Conservation (phyloP, 257 asterid species). For the Agastache rugosa region DNA sequence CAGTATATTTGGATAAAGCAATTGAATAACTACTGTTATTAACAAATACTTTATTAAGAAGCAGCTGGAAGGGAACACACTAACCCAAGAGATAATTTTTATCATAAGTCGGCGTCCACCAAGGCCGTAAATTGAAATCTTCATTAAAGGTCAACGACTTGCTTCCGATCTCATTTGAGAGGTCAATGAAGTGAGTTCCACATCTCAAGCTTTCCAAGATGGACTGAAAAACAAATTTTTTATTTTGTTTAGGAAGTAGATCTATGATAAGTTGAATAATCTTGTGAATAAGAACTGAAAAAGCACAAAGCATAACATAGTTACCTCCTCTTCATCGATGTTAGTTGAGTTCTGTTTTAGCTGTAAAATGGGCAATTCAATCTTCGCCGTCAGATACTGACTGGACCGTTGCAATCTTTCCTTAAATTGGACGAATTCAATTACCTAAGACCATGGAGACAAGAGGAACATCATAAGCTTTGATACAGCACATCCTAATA, state of each 20-base stretch:
- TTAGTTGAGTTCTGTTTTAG: slow-evolving; percentile 76
- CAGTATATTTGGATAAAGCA: slow-evolving; percentile 17
- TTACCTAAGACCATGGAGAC: slow-evolving; percentile 55
- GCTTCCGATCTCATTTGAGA: slow-evolving; percentile 73
- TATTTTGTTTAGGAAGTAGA: slow-evolving; percentile 19
- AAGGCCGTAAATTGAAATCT: slow-evolving; percentile 85
- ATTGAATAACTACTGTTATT: neutral
- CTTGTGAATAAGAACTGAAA: slow-evolving; percentile 21
- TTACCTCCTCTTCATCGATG: slow-evolving; percentile 83
- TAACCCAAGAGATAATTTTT: slow-evolving; percentile 89
- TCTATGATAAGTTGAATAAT: slow-evolving; percentile 14
- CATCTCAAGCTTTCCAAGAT: slow-evolving; percentile 64
- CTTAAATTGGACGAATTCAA: slow-evolving; percentile 95
- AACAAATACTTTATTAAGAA: neutral
- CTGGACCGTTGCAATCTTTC: slow-evolving; percentile 80
- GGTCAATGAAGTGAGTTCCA: slow-evolving; percentile 75
- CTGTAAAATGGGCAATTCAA: slow-evolving; percentile 85
- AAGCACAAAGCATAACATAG: slow-evolving; percentile 26
- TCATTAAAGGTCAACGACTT: slow-evolving; percentile 86
- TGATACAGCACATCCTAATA: slow-evolving; percentile 29
- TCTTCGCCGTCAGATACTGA: slow-evolving; percentile 82
- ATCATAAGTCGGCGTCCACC: slow-evolving; percentile 97
- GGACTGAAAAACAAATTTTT: slow-evolving; percentile 48
- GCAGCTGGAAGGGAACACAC: slow-evolving; percentile 38
- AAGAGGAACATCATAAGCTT: slow-evolving; percentile 26